phyloP scores from a whole-genome alignment of 257 asterid species.

The Scutellaria minor region DNA sequence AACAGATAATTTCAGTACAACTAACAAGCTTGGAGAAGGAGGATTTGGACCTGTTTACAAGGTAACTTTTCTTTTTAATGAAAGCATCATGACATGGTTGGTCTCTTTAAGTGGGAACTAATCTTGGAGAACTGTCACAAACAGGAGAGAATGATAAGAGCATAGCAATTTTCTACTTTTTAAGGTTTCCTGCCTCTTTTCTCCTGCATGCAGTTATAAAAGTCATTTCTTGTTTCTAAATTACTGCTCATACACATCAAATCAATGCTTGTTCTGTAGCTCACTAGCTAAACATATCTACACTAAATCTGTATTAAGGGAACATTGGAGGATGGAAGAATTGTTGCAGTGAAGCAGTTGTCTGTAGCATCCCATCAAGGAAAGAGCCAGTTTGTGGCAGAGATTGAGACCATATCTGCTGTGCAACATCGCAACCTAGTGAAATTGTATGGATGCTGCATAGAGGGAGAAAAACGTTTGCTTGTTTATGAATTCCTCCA shows the following conservation, averaged over 20 bases:
- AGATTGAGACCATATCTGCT: constrained; percentile 79
- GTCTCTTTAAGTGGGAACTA: background rate
- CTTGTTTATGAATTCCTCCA: constrained; percentile 77
- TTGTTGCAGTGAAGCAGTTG: constrained; percentile 67
- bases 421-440: constrained; percentile 89
- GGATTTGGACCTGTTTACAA: constrained; percentile 90
- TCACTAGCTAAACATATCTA: background rate
- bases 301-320: constrained; percentile 49
- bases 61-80: constrained; percentile 41
- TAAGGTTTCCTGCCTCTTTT: too few species aligned
- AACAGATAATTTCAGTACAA: constrained; percentile 63
- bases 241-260: background rate
- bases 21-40: constrained; percentile 85
- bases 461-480: constrained; percentile 64
- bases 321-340: constrained; percentile 61
- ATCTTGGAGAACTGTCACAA: background rate
- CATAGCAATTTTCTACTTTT: background rate
- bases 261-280: background rate
- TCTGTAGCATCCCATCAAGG: constrained; percentile 76
- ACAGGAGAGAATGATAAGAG: background rate
- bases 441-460: constrained; percentile 77
- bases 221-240: too few species aligned
- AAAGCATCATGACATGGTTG: background rate
- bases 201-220: too few species aligned
- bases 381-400: constrained; percentile 74